Percentiles rank a stretch among this genome's conserved stretches.
phyloP scores from a whole-genome alignment of 441 rosid genomes.

The Manihot esculenta region DNA sequence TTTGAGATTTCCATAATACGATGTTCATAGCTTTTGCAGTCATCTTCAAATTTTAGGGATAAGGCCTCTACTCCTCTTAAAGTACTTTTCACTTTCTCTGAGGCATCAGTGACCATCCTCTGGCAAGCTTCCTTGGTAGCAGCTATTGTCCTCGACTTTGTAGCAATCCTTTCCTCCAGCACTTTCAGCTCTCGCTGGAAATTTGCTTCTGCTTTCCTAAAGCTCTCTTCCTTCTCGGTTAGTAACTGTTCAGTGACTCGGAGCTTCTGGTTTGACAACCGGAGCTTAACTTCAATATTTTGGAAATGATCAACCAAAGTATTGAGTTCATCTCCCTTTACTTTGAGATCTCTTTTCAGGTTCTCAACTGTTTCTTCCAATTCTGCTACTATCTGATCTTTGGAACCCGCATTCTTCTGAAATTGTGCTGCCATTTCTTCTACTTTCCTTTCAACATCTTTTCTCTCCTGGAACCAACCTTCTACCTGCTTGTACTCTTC shows the following conservation, averaged over 20 bases:
- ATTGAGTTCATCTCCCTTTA: slow-evolving; percentile 71
- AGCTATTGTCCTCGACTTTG: slow-evolving; percentile 37
- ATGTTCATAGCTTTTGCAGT: slow-evolving; percentile 33
- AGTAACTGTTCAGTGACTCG: slow-evolving; percentile 84
- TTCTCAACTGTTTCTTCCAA: slow-evolving; percentile 61
- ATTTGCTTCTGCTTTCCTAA: slow-evolving; percentile 59
- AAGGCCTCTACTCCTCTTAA: slow-evolving; percentile 39
- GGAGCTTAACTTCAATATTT: slow-evolving; percentile 74
- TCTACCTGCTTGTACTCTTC: slow-evolving; percentile 57
- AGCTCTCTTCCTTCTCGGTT: slow-evolving; percentile 67
- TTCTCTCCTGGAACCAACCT: slow-evolving; percentile 50
- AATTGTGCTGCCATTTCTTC: slow-evolving; percentile 58
- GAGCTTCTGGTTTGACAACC: slow-evolving; percentile 93
- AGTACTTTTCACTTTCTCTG: slow-evolving; percentile 40
- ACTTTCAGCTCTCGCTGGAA: slow-evolving; percentile 53
- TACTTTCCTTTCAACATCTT: slow-evolving; percentile 57
- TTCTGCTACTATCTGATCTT: slow-evolving; percentile 43
- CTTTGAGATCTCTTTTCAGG: slow-evolving; percentile 63
- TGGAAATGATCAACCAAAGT: slow-evolving; percentile 50
- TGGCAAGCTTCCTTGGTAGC: slow-evolving; percentile 42
- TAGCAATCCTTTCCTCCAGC: slow-evolving; percentile 48
- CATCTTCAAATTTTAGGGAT: slow-evolving; percentile 41
- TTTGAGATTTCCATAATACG: slow-evolving; percentile 38
- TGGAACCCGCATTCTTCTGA: slow-evolving; percentile 36
- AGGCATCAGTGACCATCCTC: slow-evolving; percentile 42